Evolutionary conservation across 495 filamentous ascomycete species (phyloP).

Genomic region (Penicillium ochrochloron): DNA sequence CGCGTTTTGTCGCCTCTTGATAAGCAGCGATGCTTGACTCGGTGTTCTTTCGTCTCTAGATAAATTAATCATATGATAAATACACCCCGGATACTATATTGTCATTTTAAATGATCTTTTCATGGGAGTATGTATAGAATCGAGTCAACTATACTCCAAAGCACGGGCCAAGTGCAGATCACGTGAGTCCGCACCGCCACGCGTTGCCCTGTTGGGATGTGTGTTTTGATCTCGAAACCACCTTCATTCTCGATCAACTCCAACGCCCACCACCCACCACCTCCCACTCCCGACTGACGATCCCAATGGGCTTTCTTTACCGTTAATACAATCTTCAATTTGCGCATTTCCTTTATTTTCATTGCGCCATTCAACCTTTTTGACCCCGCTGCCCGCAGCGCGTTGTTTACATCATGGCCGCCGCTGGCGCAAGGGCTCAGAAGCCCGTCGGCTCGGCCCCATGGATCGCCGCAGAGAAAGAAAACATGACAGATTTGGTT

Average conservation of each 20-base stretch:
- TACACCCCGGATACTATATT: neutral
- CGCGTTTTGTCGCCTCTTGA: no score
- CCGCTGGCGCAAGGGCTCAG: constrained; percentile 50
- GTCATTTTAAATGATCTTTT: neutral
- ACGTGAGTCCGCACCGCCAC: constrained; percentile 28
- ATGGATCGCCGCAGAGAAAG: constrained; percentile 71
- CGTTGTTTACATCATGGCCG: constrained; percentile 57
- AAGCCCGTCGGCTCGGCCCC: constrained; percentile 65
- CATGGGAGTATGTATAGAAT: neutral
- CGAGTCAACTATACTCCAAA: neutral
- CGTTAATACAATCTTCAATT: neutral
- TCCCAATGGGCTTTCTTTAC: constrained; percentile 18
- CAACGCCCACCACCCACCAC: constrained; percentile 15
- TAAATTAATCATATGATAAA: no score
- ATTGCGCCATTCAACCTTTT: neutral
- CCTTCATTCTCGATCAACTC: constrained; percentile 17
- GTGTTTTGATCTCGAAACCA: constrained; percentile 32
- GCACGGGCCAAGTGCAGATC: neutral
- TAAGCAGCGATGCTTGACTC: no score
- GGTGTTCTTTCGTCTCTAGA: no score
- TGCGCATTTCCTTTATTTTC: neutral
- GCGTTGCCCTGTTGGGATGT: constrained; percentile 32
- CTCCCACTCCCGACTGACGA: constrained; percentile 10
- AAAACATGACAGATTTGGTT: constrained; percentile 63
- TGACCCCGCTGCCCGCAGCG: constrained; percentile 17